A percentile compares a stretch with the other conserved stretches of the same genome.
phyloP scores from a whole-genome alignment of 805 yeast genomes.

The Zygosaccharomyces bisporus region DNA sequence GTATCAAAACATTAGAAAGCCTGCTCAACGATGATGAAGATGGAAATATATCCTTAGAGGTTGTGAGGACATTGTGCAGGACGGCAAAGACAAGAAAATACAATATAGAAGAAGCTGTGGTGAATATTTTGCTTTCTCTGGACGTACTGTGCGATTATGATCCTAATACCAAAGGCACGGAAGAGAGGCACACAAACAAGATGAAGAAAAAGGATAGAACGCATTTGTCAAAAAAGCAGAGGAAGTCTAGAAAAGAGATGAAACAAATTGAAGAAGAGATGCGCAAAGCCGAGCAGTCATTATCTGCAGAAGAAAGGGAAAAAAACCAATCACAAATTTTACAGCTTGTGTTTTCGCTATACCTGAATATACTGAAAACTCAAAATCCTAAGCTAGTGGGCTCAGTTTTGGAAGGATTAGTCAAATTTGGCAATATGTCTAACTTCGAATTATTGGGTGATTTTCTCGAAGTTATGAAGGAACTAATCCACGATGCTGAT shows the following conservation, averaged over 20 bases:
- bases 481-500: conserved; percentile 56
- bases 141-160: conserved; percentile 66
- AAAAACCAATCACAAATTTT: conserved; percentile 79
- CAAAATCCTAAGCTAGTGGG: conserved; percentile 69
- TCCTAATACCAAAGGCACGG: conserved; percentile 53
- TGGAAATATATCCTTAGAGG: conserved; percentile 76
- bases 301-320: conserved; percentile 85
- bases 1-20: conserved; percentile 64
- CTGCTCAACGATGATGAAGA: conserved; percentile 73
- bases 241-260: conserved; percentile 81
- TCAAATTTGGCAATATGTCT: conserved; percentile 87
- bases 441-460: conserved; percentile 92
- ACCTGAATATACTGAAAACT: conserved; percentile 69
- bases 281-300: conserved; percentile 79
- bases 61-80: conserved; percentile 63
- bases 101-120: conserved; percentile 77
- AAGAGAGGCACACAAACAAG: conserved; percentile 45
- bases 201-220: conserved; percentile 82
- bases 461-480: conserved; percentile 82
- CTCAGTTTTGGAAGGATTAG: conserved; percentile 84
- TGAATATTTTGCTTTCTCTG: conserved; percentile 68
- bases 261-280: conserved; percentile 86
- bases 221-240: conserved; percentile 85
- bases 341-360: conserved; percentile 65
- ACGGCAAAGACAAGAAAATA: conserved; percentile 69